phyloP scores from a whole-genome alignment of 2,329 filamentous ascomycete genomes.

The Nigrospora sphaerica region DNA sequence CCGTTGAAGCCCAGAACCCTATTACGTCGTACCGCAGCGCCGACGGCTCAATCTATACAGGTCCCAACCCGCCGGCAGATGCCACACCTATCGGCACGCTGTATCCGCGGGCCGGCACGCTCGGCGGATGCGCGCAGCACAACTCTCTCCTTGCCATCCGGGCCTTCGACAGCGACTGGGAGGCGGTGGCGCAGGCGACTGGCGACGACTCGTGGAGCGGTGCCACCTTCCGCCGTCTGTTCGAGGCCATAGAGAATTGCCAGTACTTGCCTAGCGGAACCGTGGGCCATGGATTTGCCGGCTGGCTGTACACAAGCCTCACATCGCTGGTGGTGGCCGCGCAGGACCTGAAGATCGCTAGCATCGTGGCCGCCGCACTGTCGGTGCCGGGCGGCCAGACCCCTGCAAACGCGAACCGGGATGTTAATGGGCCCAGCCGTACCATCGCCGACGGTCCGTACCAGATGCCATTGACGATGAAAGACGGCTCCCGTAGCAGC shows the following conservation, averaged over 20 bases:
- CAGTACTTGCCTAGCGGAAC: conserved; percentile 21
- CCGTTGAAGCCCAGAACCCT: conserved; percentile 36
- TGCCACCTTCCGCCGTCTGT: conserved; percentile 1
- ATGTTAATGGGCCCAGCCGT: conserved; percentile 1
- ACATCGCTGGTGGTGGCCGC: conserved; percentile 37
- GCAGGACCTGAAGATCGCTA: conserved; percentile 37
- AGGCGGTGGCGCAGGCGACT: conserved; percentile 16
- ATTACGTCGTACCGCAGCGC: conserved; percentile 41
- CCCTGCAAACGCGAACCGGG: conserved; percentile 4
- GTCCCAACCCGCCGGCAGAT: conserved; percentile 26
- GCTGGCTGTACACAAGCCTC: conserved; percentile 42
- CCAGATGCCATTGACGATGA: conserved; percentile 44
- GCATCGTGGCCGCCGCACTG: conserved; percentile 34
- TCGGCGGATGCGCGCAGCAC: conserved; percentile 47
- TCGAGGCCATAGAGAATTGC: conserved; percentile 4
- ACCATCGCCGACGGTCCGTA: conserved; percentile 9
- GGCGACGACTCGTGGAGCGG: conserved; percentile 5
- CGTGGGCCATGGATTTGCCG: conserved; percentile 45
- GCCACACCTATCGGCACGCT: conserved; percentile 33
- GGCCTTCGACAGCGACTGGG: conserved; percentile 51
- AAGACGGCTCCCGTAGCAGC: conserved; percentile 33
- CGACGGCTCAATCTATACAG: conserved; percentile 26
- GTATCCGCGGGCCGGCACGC: conserved; percentile 36
- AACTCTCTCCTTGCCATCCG: conserved; percentile 53
- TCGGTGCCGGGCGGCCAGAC: conserved; percentile 31